These are phyloP conservation scores for Odonthalia washingtoniensis DNA, from an alignment of 31 red algal genomes.

Conservation along the genomic window DNA sequence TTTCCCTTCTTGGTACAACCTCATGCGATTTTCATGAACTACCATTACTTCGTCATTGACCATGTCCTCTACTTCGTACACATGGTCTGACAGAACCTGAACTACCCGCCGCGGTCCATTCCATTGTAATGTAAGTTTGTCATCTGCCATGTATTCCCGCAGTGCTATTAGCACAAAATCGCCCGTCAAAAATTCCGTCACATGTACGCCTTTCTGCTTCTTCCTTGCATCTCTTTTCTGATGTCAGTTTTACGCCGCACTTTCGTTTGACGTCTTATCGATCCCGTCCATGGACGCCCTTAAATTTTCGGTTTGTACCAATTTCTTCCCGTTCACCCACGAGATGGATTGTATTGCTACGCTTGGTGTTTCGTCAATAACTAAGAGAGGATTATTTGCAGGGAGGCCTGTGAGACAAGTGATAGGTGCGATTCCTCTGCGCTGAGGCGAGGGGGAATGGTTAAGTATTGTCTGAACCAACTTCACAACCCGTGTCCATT, in stretches of 20 bases:
- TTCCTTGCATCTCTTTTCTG: neutral
- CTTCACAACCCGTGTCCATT: too few species aligned
- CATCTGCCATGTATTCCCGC: neutral
- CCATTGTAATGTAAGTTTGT: slow-evolving; percentile 12
- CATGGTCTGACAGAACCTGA: neutral
- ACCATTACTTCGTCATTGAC: neutral
- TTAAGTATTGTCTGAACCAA: too few species aligned
- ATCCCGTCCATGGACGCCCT: neutral
- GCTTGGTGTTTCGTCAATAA: too few species aligned
- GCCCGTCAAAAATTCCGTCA: neutral
- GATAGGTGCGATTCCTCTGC: too few species aligned
- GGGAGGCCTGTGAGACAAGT: too few species aligned
- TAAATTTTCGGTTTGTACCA: too few species aligned
- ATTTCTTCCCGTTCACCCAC: too few species aligned
- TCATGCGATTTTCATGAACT: neutral
- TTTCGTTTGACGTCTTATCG: neutral
- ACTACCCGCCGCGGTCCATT: neutral
- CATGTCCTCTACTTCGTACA: neutral
- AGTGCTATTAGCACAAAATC: neutral
- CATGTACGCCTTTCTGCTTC: neutral
- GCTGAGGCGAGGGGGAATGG: too few species aligned
- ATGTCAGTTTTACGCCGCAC: neutral
- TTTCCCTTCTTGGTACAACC: neutral
- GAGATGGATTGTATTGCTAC: too few species aligned
- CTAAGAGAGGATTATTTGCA: too few species aligned